A percentile compares a stretch with the other conserved stretches of the same genome.
Conservation (phyloP, 2,329 filamentous ascomycete species). For the Diplodia sapinea region DNA sequence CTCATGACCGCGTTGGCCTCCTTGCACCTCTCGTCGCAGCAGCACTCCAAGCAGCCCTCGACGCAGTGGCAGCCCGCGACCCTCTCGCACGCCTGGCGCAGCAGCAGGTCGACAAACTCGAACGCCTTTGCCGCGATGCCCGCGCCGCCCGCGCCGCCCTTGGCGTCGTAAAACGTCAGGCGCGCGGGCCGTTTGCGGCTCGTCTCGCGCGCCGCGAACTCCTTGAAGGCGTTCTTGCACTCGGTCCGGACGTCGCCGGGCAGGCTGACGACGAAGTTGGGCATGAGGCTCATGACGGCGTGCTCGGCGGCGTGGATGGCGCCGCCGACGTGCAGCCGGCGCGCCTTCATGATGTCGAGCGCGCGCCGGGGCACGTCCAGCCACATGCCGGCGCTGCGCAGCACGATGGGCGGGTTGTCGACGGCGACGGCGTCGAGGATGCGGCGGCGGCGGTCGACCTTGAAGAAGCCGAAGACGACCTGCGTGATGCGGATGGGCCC, state of each 20-base stretch:
- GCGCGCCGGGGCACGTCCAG: conserved; percentile 83
- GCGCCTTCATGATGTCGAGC: conserved; percentile 75
- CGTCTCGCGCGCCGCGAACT: conserved; percentile 75
- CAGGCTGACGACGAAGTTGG: conserved; percentile 87
- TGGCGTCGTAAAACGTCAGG: conserved; percentile 93
- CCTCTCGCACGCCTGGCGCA: conserved; percentile 75
- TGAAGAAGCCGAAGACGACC: conserved; percentile 96
- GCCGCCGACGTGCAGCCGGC: conserved; percentile 79
- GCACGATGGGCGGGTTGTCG: conserved; percentile 88
- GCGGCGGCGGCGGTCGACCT: conserved; percentile 82
- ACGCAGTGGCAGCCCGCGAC: conserved; percentile 78
- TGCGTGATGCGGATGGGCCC: conserved; percentile 85
- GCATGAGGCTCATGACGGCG: conserved; percentile 82
- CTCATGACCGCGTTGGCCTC: conserved; percentile 91
- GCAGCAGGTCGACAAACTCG: conserved; percentile 82
- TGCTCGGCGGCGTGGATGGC: conserved; percentile 96
- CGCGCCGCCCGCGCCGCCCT: conserved; percentile 80
- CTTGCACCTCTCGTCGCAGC: conserved; percentile 82
- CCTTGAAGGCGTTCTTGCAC: conserved; percentile 87
- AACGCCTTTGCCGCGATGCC: conserved; percentile 94
- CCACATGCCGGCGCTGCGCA: conserved; percentile 91
- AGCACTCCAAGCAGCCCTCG: conserved; percentile 87
- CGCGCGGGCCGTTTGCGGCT: conserved; percentile 82
- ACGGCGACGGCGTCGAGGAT: conserved; percentile 92
- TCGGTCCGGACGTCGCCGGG: conserved; percentile 93